phyloP scores from a whole-genome alignment of 2,329 filamentous ascomycete species.

The Diaporthe amygdali region DNA sequence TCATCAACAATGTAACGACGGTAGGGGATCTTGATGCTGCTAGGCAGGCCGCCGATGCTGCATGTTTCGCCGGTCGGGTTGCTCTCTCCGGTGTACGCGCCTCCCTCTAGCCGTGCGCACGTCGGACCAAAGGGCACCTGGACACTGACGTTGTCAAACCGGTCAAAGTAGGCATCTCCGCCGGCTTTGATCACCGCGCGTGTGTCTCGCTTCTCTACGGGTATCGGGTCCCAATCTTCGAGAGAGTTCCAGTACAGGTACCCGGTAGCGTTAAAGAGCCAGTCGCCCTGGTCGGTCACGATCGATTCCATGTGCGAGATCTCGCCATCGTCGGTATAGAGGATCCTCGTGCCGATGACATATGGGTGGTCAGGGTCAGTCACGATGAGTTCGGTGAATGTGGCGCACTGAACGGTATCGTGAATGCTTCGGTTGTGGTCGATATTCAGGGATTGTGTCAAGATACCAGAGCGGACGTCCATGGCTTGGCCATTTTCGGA shows the following conservation, averaged over 20 bases:
- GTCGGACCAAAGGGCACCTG: conserved; percentile 33
- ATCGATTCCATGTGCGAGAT: conserved; percentile 35
- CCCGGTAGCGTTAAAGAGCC: conserved; percentile 43
- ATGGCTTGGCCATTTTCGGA: conserved; percentile 28
- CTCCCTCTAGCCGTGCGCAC: conserved; percentile 35
- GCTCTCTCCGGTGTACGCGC: conserved; percentile 29
- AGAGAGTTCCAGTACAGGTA: conserved; percentile 38
- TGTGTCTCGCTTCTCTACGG: conserved; percentile 35
- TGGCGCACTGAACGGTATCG: conserved; percentile 35
- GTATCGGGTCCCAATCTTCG: conserved; percentile 40
- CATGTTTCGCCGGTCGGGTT: conserved; percentile 28
- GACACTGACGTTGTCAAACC: conserved; percentile 32
- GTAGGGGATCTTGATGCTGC: conserved; percentile 30
- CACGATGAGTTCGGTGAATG: conserved; percentile 34
- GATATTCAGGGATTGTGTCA: conserved; percentile 30
- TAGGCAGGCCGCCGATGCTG: conserved; percentile 32
- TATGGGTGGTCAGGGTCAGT: conserved; percentile 26
- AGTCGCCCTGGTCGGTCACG: conserved; percentile 40
- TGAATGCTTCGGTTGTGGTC: conserved; percentile 33
- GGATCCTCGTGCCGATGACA: conserved; percentile 37
- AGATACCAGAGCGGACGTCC: conserved; percentile 27
- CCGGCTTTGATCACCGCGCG: conserved; percentile 39
- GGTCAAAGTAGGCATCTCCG: conserved; percentile 37
- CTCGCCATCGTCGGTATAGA: conserved; percentile 29
- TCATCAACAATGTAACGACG: conserved; percentile 38